Base-by-base conservation (phyloP, 2,329 filamentous ascomycete genomes). In the Plenodomus lindquistii region DNA sequence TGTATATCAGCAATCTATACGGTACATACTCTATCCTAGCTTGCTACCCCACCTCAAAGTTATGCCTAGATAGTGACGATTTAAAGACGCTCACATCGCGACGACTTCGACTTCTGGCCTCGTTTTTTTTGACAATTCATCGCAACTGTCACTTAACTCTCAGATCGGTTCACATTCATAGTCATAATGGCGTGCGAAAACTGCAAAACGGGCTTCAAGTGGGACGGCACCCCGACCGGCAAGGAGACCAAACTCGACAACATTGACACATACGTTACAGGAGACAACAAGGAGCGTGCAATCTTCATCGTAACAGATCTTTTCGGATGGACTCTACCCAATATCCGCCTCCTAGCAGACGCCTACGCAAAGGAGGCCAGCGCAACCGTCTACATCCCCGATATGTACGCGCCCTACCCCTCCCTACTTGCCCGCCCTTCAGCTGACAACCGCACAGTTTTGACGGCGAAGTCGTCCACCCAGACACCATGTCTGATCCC, bases 321-420 rank as follows among this genome's bases (percentile, higher is more conserved):
- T 61, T 79, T 78, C 50, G 77, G 77, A 50, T 79, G 72, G 72
- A 73, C 72, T n/a, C 72, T 79, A 40, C 60, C 67, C 24, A 79
- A 79, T 58, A 62, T 73, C 37, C 72, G 77, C 24, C 56, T 80
- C 3, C 64, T 79, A 13, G 77, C 77, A 11, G 77, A 79, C 60
- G 63, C 74, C 41, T 80, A 78, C 57, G 77, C 77, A 22, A 70
- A 73, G 29, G 67, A 71, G 50, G 69, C 69, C 11, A 73, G 76
- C 58, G 78, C 75, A 56, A 76, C 74, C 41, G 69, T 69, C 54
- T 79, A 78, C 57, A 60, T 79, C 24, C 72, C 77, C 1, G 77
- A 79, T 55, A 61, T 80, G 69, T 71, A 53, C 56, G 63, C 18
- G 17, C 9, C 16, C 39, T 17, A 7, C 37, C 15, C 8, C 4